Base-by-base conservation (phyloP, 305 asterid genomes). In the Solanum chacoense region DNA sequence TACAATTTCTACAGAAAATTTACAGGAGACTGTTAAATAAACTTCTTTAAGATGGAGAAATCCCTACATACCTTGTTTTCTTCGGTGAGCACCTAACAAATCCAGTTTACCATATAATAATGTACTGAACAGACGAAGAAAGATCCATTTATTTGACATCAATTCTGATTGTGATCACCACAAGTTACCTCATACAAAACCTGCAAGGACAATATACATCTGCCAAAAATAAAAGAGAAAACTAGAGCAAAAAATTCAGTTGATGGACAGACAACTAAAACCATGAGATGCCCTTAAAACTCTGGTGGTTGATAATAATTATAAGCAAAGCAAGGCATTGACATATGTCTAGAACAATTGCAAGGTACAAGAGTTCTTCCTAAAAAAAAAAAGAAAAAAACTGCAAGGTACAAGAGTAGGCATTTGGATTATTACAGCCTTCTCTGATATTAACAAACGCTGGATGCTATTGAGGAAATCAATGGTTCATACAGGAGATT, bases 401-500 rank as follows among this genome's bases (percentile, higher is more conserved):
- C 32, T 36, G 65, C 85, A 80, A 40, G 26, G 67, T 80, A 40
- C 24, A 14, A 40, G 24, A 80, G 36, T 40, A 55, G 45, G 73
- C 87, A 50, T 84, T 55, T 55, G 31, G 87, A 55, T 32, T 36
- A 84, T 32, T 84, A 84, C 87, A 84, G 35, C 87, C 42, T 84
- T 55, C 45, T 4, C 45, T 32, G 74, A 22, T 84, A 84, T 84
- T 84, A 29, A 84, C 42, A 84, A 55, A 45, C 12, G 88, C 87
- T 88, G 87, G 89, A 87, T 11, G 84, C 92, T 87, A 89, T 87
- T 84, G 91, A 88, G 65, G 71, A 89, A 88, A 88, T 31, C 88
- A 84, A 89, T 76, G 81, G 88, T 87, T 88, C 78, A 86, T 40
- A 87, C 75, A 42, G n/a, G 71, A 55, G 89, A 69, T 83, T 91